Percentiles rank a stretch among this genome's conserved stretches.
These are phyloP conservation scores for Paecilomyces niveus DNA, from an alignment of 2,329 filamentous ascomycete species.

Conservation along the genomic window DNA sequence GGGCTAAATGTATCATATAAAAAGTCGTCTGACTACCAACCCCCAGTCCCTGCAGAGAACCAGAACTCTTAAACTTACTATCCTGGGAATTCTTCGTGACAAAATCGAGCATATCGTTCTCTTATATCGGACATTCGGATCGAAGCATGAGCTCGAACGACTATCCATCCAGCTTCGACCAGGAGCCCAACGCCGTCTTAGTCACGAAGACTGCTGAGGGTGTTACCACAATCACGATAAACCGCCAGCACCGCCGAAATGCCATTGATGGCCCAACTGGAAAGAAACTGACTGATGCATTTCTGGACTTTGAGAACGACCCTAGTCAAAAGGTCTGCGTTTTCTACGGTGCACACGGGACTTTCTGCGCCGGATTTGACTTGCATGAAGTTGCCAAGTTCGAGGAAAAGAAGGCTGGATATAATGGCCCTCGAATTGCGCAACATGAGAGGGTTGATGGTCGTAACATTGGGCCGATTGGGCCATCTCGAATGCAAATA, in stretches of 20 bases:
- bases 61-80: no score
- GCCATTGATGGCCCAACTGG: conserved; percentile 47
- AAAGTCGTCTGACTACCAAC: no score
- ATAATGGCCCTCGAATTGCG: conserved; percentile 7
- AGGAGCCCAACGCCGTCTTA: neutral
- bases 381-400: conserved; percentile 38
- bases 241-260: conserved; percentile 45
- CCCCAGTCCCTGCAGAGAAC: no score
- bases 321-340: conserved; percentile 46
- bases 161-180: neutral
- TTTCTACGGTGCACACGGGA: conserved; percentile 40
- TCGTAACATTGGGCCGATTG: conserved; percentile 43
- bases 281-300: conserved; percentile 40
- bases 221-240: conserved; percentile 51
- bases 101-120: no score
- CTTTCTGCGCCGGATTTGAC: conserved; percentile 50
- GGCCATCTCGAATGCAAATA: conserved; percentile 44
- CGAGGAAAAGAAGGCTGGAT: conserved; percentile 4
- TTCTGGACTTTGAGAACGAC: conserved; percentile 46
- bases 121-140: no score
- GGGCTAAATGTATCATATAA: no score
- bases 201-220: conserved; percentile 23
- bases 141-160: neutral
- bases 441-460: conserved; percentile 25
- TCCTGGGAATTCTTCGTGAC: no score